Conservation (phyloP, 2,329 filamentous ascomycete genomes). For the Cladosporium velox region DNA sequence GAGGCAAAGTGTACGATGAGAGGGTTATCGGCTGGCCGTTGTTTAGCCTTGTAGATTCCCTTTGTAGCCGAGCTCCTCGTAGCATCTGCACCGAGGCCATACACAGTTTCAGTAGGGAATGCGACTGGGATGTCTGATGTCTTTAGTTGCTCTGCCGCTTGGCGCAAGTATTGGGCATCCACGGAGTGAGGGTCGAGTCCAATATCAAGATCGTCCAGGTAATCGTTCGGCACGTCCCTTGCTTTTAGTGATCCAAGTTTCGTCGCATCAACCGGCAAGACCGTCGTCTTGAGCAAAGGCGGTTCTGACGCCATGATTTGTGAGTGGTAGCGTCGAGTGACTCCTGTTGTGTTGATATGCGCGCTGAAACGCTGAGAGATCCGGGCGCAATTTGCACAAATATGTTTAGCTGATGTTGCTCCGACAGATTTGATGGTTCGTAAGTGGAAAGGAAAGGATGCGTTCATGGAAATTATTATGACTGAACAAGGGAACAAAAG, state of each 20-base stretch:
- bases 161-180: constrained; percentile 57
- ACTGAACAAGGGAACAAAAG: background rate
- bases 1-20: constrained; percentile 91
- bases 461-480: constrained; percentile 1
- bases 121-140: constrained; percentile 75
- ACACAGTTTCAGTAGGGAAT: constrained; percentile 97
- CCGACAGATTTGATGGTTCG: background rate
- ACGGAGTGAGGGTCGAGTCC: constrained; percentile 37
- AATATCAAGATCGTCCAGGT: constrained; percentile 40
- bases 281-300: constrained; percentile 36
- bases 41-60: constrained; percentile 92
- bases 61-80: constrained; percentile 79
- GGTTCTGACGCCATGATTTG: constrained; percentile 23
- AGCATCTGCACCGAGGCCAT: constrained; percentile 94
- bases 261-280: constrained; percentile 44
- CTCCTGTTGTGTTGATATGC: background rate
- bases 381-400: background rate
- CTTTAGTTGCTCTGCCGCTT: constrained; percentile 67
- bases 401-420: background rate
- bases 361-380: background rate
- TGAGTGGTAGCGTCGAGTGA: background rate
- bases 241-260: constrained; percentile 43
- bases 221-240: constrained; percentile 31
- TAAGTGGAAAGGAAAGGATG: background rate
- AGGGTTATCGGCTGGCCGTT: constrained; percentile 88